phyloP scores from a whole-genome alignment of 1,284 basidiomycete genomes.

The Ceratobasidium sp. region DNA sequence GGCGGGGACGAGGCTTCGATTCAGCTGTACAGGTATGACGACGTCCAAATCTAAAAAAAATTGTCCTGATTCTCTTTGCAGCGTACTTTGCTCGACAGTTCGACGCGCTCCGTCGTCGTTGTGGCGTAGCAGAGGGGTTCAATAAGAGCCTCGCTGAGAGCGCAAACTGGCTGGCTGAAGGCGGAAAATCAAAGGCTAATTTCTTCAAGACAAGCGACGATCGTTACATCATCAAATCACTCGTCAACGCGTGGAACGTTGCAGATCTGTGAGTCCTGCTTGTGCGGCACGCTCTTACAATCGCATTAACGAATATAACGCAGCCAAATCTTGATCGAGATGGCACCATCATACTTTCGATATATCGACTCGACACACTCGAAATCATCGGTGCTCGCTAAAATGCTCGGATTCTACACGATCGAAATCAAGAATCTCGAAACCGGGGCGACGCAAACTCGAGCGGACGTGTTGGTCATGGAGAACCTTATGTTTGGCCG shows the following conservation, averaged over 20 bases:
- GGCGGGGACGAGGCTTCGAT: constrained; percentile 75
- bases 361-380: constrained; percentile 77
- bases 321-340: constrained; percentile 80
- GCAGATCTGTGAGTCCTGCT: constrained; percentile 74
- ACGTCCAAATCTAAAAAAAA: too few relatives aligned
- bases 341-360: constrained; percentile 80
- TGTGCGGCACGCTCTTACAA: neutral
- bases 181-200: constrained; percentile 64
- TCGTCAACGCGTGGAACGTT: constrained; percentile 86
- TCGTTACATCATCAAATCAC: constrained; percentile 82
- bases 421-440: constrained; percentile 81
- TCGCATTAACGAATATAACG: neutral
- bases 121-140: constrained; percentile 73
- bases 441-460: constrained; percentile 71
- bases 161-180: constrained; percentile 75
- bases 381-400: constrained; percentile 76
- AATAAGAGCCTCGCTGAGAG: constrained; percentile 72
- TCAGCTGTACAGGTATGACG: constrained; percentile 72
- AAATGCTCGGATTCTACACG: constrained; percentile 82
- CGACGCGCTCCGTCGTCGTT: constrained; percentile 71
- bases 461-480: constrained; percentile 82
- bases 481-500: constrained; percentile 78
- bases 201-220: constrained; percentile 85
- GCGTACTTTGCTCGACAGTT: constrained; percentile 85
- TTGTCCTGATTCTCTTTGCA: neutral